Conservation (phyloP, 1,284 basidiomycete genomes). For the Ustilago sp. region DNA sequence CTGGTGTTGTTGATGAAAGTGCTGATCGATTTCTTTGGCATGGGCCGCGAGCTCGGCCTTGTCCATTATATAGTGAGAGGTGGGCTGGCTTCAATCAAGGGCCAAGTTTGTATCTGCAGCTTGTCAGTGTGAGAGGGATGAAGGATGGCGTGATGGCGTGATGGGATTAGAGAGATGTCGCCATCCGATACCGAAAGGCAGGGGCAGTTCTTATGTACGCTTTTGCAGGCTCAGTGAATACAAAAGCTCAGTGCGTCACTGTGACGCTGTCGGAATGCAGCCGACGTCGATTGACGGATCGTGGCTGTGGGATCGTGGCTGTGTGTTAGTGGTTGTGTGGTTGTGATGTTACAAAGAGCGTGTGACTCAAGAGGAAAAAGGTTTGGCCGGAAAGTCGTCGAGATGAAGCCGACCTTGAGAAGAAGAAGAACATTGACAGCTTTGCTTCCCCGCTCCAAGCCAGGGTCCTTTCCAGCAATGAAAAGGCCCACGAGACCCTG, state of each 20-base stretch:
- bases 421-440: background rate
- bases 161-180: constrained; percentile 4
- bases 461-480: background rate
- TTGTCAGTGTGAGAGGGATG: background rate
- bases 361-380: constrained; percentile 8
- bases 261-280: background rate
- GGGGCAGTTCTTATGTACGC: background rate
- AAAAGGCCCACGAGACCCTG: too few relatives aligned
- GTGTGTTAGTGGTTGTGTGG: background rate
- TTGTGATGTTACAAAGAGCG: background rate
- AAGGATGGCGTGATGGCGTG: constrained; percentile 14
- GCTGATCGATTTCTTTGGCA: constrained; percentile 19
- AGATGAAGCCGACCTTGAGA: constrained; percentile 24
- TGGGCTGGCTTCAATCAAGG: background rate
- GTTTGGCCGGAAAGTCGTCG: constrained; percentile 23
- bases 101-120: background rate
- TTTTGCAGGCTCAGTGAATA: background rate
- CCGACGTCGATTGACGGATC: background rate
- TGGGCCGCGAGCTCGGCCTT: constrained; percentile 22
- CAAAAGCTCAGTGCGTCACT: background rate
- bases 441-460: too few relatives aligned
- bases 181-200: constrained; percentile 4
- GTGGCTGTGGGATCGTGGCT: background rate
- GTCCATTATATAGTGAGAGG: constrained; percentile 29
- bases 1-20: constrained; percentile 4